These are phyloP conservation scores for Aspergillus ostianus DNA, from an alignment of 495 filamentous ascomycete species.

Conservation along the genomic window DNA sequence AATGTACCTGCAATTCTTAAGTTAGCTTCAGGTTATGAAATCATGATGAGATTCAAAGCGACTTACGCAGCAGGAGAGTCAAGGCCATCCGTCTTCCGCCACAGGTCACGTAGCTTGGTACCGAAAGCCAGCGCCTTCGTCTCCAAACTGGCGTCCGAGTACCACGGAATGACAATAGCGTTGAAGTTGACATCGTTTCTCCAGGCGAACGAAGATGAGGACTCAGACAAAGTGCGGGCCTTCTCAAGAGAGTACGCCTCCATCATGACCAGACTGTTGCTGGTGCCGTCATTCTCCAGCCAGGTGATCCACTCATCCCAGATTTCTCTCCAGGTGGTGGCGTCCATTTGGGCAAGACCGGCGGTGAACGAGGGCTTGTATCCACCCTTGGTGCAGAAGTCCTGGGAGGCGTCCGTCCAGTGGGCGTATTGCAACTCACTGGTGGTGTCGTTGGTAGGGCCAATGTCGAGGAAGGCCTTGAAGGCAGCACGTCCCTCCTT, in stretches of 20 bases:
- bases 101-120: not conserved
- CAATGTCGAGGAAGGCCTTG: not conserved
- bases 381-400: not conserved
- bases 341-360: not conserved
- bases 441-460: not conserved
- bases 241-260: not conserved
- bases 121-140: not conserved
- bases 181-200: slow-evolving; percentile 7
- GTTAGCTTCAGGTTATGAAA: too few relatives aligned
- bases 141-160: not conserved
- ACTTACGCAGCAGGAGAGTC: not conserved
- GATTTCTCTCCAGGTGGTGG: not conserved
- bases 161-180: not conserved
- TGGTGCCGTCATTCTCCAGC: not conserved
- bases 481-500: slow-evolving; percentile 6
- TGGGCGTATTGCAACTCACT: not conserved
- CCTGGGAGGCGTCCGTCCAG: not conserved
- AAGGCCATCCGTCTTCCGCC: not conserved
- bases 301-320: not conserved
- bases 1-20: not conserved
- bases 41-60: too few relatives aligned
- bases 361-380: not conserved
- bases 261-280: not conserved
- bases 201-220: slow-evolving; percentile 1
- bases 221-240: not conserved